Evolutionary conservation across 2,329 filamentous ascomycete genomes (phyloP), one percentile per base, ranked within the genome.

Genomic region (Cladosporium phlei): DNA sequence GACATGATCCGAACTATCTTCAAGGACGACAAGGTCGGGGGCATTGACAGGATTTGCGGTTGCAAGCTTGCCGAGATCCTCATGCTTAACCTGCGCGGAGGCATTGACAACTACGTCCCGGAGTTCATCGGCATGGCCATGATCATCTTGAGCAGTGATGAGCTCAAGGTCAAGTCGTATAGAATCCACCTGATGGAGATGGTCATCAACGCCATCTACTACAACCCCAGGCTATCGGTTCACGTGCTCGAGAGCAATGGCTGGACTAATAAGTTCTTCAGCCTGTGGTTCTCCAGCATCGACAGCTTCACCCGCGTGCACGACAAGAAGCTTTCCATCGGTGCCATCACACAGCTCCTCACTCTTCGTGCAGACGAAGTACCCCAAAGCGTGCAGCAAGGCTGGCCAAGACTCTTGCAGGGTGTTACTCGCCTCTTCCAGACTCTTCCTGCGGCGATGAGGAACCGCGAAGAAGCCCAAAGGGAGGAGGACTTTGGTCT

Each of bases 251-350:
- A 98, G 71, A 72, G 77, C 44, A 91, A 94, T 61, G 85, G 82
- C 51, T 96, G 90, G 91, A 97, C 93, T 5, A 97, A 97, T 71
- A 94, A 94, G 64, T 98, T 98, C 73, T 98, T 98, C 75, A 95
- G 88, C 69, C 73, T 94, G 49, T 98, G 93, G 93, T 98, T 98
- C 68, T 88, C 88, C 32, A 94, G 84, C 70, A 98, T 98, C 72
- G 86, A 95, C 52, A 84, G 81, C 60, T 97, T 98, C 71, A 86
- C 82, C 43, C 80, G 93, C 32, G 93, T 98, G 2, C 93, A 98
- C 65, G 93, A 98, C 74, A 98, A 98, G 79, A 98, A 96, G 75
- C 76, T 98, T 20, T 96, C 88, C 52, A 96, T 98, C 59, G 87
- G 90, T 14, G 91, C 90, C 37, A 97, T 98, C 58, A 85, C 87